Evolutionary conservation across 345 rosid species (phyloP).

Genomic region (Erysimum cheiranthoides): DNA sequence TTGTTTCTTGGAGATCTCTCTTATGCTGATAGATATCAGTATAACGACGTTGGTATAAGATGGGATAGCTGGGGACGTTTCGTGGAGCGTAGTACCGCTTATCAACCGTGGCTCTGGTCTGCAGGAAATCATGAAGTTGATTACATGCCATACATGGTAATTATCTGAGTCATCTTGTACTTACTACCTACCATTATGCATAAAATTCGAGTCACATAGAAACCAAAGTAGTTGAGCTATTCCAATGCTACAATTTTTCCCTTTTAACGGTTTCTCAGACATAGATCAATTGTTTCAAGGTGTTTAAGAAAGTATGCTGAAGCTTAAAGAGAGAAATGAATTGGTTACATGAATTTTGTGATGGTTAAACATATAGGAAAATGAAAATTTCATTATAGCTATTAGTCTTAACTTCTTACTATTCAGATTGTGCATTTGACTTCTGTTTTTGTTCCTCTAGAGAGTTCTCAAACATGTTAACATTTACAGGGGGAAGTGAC

Average conservation of each 20-base stretch:
- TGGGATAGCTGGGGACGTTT: conserved; percentile 99
- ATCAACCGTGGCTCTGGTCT: conserved; percentile 96
- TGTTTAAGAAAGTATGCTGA: not conserved
- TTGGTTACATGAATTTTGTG: conserved; percentile 2
- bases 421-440: not conserved
- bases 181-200: conserved; percentile 8
- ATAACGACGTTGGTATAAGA: conserved; percentile 75
- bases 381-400: conserved; percentile 4
- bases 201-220: not conserved
- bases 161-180: conserved; percentile 16
- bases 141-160: conserved; percentile 92
- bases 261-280: not conserved
- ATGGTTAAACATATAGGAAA: not conserved
- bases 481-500: conserved; percentile 67
- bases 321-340: conserved; percentile 12
- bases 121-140: conserved; percentile 96
- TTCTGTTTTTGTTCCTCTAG: not conserved
- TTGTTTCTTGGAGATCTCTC: conserved; percentile 94
- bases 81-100: conserved; percentile 83
- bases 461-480: conserved; percentile 18
- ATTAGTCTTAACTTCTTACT: conserved; percentile 8
- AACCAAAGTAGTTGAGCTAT: not conserved
- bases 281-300: not conserved
- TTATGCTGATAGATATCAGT: conserved; percentile 88
- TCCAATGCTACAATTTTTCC: not conserved